A percentile compares a stretch with the other conserved stretches of the same genome.
phyloP scores from a whole-genome alignment of 108 stramenopile genomes.

The Discostella stelligeroides region DNA sequence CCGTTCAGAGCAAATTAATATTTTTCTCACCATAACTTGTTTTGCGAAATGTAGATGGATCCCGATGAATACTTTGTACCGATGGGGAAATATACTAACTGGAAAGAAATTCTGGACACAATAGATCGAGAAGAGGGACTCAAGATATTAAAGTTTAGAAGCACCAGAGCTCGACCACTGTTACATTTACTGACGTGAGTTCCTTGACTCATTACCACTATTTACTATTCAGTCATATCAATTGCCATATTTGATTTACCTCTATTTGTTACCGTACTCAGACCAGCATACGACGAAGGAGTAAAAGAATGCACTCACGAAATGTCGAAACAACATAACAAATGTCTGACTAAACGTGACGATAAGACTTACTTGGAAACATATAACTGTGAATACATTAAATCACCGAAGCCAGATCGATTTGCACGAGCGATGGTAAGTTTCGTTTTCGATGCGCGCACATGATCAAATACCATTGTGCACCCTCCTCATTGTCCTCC shows the following conservation, averaged over 20 bases:
- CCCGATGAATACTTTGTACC: conserved; percentile 59
- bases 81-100: conserved; percentile 52
- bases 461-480: too few species aligned
- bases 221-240: too few species aligned
- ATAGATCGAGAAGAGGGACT: conserved; percentile 44
- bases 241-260: not conserved
- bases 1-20: too few species aligned
- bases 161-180: conserved; percentile 63
- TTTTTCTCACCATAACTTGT: too few species aligned
- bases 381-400: conserved; percentile 81
- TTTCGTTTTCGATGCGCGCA: too few species aligned
- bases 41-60: too few species aligned
- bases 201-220: too few species aligned
- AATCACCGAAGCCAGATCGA: conserved; percentile 66
- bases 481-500: not conserved
- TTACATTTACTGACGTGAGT: conserved; percentile 51
- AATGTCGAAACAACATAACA: conserved; percentile 46
- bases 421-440: conserved; percentile 64
- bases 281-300: conserved; percentile 50
- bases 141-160: conserved; percentile 62
- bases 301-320: conserved; percentile 47
- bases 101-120: conserved; percentile 58
- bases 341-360: conserved; percentile 50
- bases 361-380: conserved; percentile 75
- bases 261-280: not conserved